Conservation (phyloP, 148 eudicot genomes). For the Camellia lanceoleosa region DNA sequence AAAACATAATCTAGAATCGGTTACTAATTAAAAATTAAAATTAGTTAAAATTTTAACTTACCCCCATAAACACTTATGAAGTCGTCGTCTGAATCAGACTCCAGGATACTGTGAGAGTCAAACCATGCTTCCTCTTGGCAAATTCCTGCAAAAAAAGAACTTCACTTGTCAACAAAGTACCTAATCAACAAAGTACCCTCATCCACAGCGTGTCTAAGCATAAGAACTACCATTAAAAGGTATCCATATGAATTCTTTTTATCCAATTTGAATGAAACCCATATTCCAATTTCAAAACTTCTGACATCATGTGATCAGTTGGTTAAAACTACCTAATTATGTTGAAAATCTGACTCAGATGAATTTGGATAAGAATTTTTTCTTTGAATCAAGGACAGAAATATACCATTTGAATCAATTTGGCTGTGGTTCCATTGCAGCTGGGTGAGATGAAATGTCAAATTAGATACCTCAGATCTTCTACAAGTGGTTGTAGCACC, state of each 20-base stretch:
- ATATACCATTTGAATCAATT: slow-evolving; percentile 47
- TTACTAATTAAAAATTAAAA: neutral
- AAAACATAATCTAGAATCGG: neutral
- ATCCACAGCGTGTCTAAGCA: neutral
- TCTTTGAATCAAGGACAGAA: neutral
- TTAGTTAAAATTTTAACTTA: slow-evolving; percentile 10
- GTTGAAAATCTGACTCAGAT: neutral
- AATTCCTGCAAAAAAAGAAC: slow-evolving; percentile 29
- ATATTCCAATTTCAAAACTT: neutral
- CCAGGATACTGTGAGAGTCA: slow-evolving; percentile 66
- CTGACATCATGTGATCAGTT: neutral
- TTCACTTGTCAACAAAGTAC: neutral
- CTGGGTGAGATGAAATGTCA: slow-evolving; percentile 39
- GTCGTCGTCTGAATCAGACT: slow-evolving; percentile 80
- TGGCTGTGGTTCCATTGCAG: slow-evolving; percentile 35
- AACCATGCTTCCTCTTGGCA: slow-evolving; percentile 81
- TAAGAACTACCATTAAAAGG: neutral
- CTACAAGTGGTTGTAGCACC: slow-evolving; percentile 40
- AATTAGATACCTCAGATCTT: slow-evolving; percentile 47
- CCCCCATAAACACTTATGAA: slow-evolving; percentile 72
- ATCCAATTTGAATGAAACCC: neutral
- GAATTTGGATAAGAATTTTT: too few species aligned
- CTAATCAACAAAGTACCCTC: neutral
- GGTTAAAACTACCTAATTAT: neutral
- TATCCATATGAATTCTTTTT: neutral